A percentile compares a stretch with the other conserved stretches of the same genome.
Evolutionary conservation across 306 rosid species (phyloP).

Genomic region (Vigna angularis): DNA sequence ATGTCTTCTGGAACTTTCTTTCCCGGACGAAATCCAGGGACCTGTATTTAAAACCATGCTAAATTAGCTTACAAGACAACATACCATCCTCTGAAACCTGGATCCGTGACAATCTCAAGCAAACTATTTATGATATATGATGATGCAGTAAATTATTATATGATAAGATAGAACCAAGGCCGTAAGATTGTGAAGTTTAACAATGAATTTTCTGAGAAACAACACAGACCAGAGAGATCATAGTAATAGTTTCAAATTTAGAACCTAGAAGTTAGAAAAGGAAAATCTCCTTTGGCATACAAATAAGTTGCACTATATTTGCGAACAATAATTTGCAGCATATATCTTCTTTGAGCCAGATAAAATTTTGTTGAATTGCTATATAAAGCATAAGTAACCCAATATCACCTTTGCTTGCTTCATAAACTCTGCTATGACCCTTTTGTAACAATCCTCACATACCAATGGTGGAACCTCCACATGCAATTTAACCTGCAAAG

Average conservation of each 20-base stretch:
- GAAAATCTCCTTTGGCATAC: neutral
- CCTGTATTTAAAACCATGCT: constrained; percentile 49
- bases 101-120: constrained; percentile 26
- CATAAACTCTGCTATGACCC: constrained; percentile 72
- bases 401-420: constrained; percentile 76
- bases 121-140: constrained; percentile 14
- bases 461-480: constrained; percentile 83
- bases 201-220: constrained; percentile 15
- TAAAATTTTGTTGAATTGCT: neutral
- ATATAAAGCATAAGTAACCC: constrained; percentile 7
- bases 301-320: constrained; percentile 25
- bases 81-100: constrained; percentile 25
- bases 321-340: neutral
- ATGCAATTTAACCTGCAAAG: constrained; percentile 77
- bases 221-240: neutral
- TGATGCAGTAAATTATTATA: constrained; percentile 12
- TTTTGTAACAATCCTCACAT: constrained; percentile 81
- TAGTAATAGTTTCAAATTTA: neutral
- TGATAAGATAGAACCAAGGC: neutral
- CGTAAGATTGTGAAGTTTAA: constrained; percentile 14
- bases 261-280: neutral
- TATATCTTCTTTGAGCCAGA: constrained; percentile 3
- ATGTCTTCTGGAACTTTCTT: constrained; percentile 78
- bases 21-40: constrained; percentile 93
- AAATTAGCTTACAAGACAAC: constrained; percentile 36